These are phyloP conservation scores for Penicillium steckii DNA, from an alignment of 495 filamentous ascomycete species.

Conservation along the genomic window DNA sequence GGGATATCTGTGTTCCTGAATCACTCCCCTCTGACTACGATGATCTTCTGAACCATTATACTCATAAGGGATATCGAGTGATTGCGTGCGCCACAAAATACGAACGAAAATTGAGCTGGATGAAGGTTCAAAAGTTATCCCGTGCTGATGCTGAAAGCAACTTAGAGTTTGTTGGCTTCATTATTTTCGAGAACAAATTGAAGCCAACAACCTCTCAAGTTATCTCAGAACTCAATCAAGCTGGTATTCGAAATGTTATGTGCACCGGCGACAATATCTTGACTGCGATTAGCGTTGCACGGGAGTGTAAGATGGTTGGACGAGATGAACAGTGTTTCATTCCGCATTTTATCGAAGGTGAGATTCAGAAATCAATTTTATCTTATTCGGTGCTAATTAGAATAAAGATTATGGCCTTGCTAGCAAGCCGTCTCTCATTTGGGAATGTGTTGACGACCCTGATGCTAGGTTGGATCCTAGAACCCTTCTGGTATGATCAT, in stretches of 20 bases:
- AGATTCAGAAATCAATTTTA: neutral
- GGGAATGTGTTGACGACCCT: conserved; percentile 91
- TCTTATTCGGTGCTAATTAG: conserved; percentile 5
- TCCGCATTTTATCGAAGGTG: conserved; percentile 79
- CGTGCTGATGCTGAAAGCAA: conserved; percentile 78
- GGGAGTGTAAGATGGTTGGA: conserved; percentile 85
- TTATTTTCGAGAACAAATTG: conserved; percentile 98
- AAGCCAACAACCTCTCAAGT: conserved; percentile 78
- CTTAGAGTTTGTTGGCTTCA: conserved; percentile 89
- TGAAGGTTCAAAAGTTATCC: conserved; percentile 90
- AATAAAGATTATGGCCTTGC: conserved; percentile 57
- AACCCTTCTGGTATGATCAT: conserved; percentile 61
- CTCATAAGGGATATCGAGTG: conserved; percentile 93
- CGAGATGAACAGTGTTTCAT: conserved; percentile 84
- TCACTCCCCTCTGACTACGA: conserved; percentile 88
- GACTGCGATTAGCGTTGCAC: conserved; percentile 93
- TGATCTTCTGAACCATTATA: conserved; percentile 82
- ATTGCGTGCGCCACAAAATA: conserved; percentile 94
- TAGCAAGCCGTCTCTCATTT: conserved; percentile 67
- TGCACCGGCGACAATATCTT: conserved; percentile 98
- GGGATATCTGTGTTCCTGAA: conserved; percentile 80
- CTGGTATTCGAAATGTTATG: conserved; percentile 91
- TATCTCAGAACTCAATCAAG: conserved; percentile 78
- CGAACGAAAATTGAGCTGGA: conserved; percentile 82
- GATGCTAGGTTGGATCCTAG: conserved; percentile 70